Conservation (phyloP, 345 rosid genomes). For the Firmiana major region DNA sequence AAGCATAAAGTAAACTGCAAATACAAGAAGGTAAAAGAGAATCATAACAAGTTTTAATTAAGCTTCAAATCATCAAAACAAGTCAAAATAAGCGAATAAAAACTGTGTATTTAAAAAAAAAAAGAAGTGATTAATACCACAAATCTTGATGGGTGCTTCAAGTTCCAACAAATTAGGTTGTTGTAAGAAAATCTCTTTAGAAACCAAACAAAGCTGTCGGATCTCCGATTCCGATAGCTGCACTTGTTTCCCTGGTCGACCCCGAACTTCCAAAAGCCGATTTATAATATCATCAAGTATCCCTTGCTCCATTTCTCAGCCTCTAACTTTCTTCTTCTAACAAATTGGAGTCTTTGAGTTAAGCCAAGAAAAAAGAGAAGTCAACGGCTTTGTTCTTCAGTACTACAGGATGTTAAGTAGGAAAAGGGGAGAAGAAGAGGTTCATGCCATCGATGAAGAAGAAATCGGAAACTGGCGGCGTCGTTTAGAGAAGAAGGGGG, state of each 20-base stretch:
- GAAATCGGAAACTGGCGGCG: neutral
- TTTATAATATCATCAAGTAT: constrained; percentile 60
- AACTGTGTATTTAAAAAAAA: neutral
- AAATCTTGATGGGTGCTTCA: constrained; percentile 78
- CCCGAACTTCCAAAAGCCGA: constrained; percentile 57
- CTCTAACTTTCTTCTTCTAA: neutral
- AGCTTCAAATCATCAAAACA: neutral
- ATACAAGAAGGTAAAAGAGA: neutral
- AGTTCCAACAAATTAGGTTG: constrained; percentile 71
- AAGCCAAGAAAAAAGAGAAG: neutral
- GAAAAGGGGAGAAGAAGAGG: neutral
- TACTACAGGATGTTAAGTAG: neutral
- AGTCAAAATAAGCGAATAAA: neutral
- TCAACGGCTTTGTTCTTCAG: constrained; percentile 8
- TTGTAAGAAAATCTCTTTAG: constrained; percentile 53
- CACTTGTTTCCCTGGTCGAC: constrained; percentile 66
- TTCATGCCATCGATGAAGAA: neutral
- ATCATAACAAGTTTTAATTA: neutral
- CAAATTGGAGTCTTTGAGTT: neutral
- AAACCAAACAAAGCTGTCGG: constrained; percentile 51
- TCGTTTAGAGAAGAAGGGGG: neutral
- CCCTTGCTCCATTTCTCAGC: constrained; percentile 43
- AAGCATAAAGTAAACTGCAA: neutral
- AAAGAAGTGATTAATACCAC: constrained; percentile 35
- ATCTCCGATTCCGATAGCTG: constrained; percentile 72